Evolutionary conservation across 2,329 filamentous ascomycete species (phyloP).

Genomic region (Aspergillus uvarum): DNA sequence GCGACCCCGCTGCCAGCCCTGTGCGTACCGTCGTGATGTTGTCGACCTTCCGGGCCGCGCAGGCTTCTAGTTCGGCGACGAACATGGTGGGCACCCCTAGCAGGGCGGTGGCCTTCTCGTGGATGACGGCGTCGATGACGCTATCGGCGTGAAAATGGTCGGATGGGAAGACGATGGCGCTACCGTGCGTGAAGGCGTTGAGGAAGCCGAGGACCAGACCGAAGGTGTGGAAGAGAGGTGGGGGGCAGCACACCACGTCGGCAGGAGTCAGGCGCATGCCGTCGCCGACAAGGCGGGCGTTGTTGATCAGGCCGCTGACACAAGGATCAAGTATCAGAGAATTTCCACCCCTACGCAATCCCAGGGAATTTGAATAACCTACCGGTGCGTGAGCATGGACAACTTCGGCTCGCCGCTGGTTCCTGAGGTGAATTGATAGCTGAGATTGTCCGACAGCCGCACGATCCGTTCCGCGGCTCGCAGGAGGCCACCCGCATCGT

Average conservation of each 20-base stretch:
- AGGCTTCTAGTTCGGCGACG: constrained; percentile 51
- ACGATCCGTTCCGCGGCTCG: not conserved
- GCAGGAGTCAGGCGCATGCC: constrained; percentile 62
- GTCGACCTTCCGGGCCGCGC: not conserved
- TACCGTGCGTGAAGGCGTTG: constrained; percentile 41
- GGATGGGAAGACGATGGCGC: constrained; percentile 72
- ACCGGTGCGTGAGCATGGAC: constrained; percentile 2
- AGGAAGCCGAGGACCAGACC: constrained; percentile 40
- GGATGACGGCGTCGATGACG: constrained; percentile 60
- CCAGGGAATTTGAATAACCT: not conserved
- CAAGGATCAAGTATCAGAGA: constrained; percentile 21
- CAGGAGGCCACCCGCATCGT: not conserved
- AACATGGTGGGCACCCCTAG: constrained; percentile 79
- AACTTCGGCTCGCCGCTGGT: not conserved
- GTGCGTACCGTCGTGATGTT: not conserved
- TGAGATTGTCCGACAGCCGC: not conserved
- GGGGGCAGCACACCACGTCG: constrained; percentile 71
- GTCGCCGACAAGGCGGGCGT: constrained; percentile 76
- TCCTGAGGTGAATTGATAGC: not conserved
- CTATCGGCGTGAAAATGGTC: constrained; percentile 63
- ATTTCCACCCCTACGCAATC: too few species aligned
- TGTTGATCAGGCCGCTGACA: constrained; percentile 56
- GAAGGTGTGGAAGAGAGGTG: constrained; percentile 61
- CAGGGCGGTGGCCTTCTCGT: constrained; percentile 64
- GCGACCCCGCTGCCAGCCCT: constrained; percentile 4